Evolutionary conservation across 1,139 yeast genomes (phyloP), one percentile per base, ranked within the genome.

Genomic region (Candida buenavistaensis): DNA sequence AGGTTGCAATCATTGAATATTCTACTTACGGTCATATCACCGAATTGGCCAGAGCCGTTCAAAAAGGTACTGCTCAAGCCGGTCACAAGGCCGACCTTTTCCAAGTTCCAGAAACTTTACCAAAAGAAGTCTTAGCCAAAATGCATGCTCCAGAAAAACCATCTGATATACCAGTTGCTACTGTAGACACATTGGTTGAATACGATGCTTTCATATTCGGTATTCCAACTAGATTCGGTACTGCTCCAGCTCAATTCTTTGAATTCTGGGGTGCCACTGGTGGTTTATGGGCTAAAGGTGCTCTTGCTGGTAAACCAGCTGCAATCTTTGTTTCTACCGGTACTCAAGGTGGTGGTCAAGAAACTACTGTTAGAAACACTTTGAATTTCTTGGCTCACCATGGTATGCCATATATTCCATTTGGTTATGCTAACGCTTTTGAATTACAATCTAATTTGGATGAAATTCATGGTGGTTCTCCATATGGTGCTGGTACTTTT

Each of bases 11-110:
- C 50, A 64, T 81, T 41, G 65, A 73, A 48, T 81, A 80, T 59
- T 78, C 87, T 30, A 65, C 78, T 28, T 81, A 78, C 55, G 84
- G 84, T 36, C 89, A 82, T 55, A 59, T 79, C 42, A 64, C 68
- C 39, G 53, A 59, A 27, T 52, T 80, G 57, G 83, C 80, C 27
- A 54, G 62, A 41, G 56, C 62, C 26, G 54, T 70, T 37, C 60
- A 70, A 52, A 53, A 56, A 28, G 78, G 79, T 45, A 58, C 71
- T 19, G 66, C 64, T 40, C 48, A 57, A 13, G 45, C 66, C 8
- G 75, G 74, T 10, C 14, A 34, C 14, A 47, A 51, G 5, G 64
- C 64, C n/a, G 72, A 65, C 33, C 51, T 75, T 26, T 72, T 59
- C 50, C 77, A 72, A 54, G 69, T 75, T 23, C 50, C 40, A 26